Conservation (phyloP, 345 rosid species). For the Dipteronia dyeriana region DNA sequence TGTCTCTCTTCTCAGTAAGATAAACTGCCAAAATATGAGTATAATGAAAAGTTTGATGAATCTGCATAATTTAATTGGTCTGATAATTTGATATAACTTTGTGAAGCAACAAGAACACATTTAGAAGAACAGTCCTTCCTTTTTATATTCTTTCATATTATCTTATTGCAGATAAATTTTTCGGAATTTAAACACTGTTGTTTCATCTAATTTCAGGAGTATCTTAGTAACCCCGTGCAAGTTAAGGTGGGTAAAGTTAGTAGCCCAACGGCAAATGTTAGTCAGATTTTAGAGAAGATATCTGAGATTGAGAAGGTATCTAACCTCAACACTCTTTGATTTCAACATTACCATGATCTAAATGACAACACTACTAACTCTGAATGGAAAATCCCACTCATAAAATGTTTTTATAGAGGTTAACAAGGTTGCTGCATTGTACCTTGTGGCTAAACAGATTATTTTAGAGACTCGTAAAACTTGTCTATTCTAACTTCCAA, state of each 20-base stretch:
- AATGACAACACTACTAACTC: background rate
- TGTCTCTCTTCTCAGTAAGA: background rate
- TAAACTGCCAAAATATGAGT: background rate
- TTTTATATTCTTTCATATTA: background rate
- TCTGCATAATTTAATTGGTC: background rate
- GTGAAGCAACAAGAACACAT: background rate
- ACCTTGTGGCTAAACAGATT: background rate
- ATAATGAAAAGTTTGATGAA: background rate
- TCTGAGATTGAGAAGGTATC: slow-evolving; percentile 46
- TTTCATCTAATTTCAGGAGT: slow-evolving; percentile 35
- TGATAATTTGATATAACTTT: background rate
- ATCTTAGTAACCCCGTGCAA: slow-evolving; percentile 39
- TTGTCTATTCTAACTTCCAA: background rate
- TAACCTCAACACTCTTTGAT: background rate
- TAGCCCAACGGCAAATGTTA: slow-evolving; percentile 44
- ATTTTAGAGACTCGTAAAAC: background rate
- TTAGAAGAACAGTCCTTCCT: background rate
- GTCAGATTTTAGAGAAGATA: slow-evolving; percentile 33
- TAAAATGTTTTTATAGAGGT: background rate
- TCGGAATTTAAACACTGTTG: background rate
- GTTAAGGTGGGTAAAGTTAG: slow-evolving; percentile 47
- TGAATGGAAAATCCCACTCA: background rate
- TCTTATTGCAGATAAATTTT: background rate
- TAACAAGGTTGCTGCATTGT: background rate
- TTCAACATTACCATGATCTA: background rate